Conservation (phyloP, 2,329 filamentous ascomycete genomes). For the Fusarium floridanum region DNA sequence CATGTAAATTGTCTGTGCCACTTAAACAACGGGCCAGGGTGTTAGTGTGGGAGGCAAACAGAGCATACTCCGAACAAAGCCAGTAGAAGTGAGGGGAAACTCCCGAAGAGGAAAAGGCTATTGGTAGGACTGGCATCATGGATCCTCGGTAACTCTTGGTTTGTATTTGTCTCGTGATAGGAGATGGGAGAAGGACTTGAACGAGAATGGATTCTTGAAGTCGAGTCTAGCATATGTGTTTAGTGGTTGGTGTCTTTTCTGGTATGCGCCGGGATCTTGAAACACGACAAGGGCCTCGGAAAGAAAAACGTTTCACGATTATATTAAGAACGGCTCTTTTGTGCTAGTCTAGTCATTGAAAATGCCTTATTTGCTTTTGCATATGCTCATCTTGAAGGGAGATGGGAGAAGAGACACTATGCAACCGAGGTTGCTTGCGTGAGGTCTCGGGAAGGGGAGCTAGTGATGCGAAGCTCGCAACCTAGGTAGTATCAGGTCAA, state of each 20-base stretch:
- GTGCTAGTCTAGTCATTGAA: background rate
- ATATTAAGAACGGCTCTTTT: background rate
- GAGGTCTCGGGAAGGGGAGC: background rate
- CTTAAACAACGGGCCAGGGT: conserved; percentile 12
- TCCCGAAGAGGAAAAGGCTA: conserved; percentile 32
- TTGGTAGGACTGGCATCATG: conserved; percentile 5
- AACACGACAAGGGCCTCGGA: background rate
- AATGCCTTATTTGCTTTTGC: background rate
- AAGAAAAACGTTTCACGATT: background rate
- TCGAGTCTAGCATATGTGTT: background rate
- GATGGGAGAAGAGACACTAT: background rate
- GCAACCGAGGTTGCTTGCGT: background rate
- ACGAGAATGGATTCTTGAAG: background rate
- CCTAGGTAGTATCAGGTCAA: background rate
- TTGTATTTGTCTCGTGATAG: conserved; percentile 31
- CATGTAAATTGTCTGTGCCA: conserved; percentile 24
- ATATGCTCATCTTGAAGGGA: background rate
- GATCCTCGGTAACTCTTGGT: conserved; percentile 20
- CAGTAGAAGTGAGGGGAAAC: conserved; percentile 34
- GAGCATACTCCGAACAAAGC: conserved; percentile 2
- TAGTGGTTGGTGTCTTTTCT: background rate
- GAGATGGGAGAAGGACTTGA: background rate
- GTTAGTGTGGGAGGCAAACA: background rate
- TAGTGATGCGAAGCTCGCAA: background rate
- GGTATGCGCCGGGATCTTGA: background rate